Conservation (phyloP, 371 early-diverging fungal species). For the Catenaria anguillulae region DNA sequence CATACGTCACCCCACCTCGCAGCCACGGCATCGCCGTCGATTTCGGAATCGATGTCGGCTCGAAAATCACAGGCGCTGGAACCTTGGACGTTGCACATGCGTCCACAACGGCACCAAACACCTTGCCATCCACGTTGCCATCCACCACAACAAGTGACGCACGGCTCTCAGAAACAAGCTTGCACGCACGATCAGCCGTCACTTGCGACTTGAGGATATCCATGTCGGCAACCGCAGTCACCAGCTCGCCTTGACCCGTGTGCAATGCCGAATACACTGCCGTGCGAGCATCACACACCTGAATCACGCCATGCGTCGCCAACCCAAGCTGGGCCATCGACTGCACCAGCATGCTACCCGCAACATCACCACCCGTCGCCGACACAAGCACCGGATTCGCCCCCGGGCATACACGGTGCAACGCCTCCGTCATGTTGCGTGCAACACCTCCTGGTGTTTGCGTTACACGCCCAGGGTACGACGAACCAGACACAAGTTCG, state of each 20-base stretch:
- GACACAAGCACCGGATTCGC: constrained; percentile 48
- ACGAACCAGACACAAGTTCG: constrained; percentile 33
- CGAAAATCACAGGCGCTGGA: constrained; percentile 65
- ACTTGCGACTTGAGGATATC: constrained; percentile 29
- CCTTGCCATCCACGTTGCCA: constrained; percentile 42
- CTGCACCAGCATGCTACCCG: constrained; percentile 34
- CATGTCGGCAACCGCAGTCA: constrained; percentile 83
- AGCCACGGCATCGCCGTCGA: constrained; percentile 37
- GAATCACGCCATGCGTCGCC: constrained; percentile 20
- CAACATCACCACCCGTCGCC: constrained; percentile 52
- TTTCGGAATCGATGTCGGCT: constrained; percentile 82
- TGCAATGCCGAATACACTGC: constrained; percentile 67
- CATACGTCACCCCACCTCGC: constrained; percentile 22
- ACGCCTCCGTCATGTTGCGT: constrained; percentile 72
- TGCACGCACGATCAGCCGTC: no score
- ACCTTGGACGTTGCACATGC: constrained; percentile 16
- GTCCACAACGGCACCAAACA: constrained; percentile 30
- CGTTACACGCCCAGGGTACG: constrained; percentile 50
- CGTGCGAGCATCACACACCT: constrained; percentile 17
- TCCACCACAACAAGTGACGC: constrained; percentile 44
- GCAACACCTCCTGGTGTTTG: constrained; percentile 76
- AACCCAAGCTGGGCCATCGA: constrained; percentile 41
- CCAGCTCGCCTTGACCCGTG: constrained; percentile 44
- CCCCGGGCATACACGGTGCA: constrained; percentile 41
- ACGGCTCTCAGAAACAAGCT: constrained; percentile 14